Percentiles rank a stretch among this genome's conserved stretches.
phyloP scores from a whole-genome alignment of 352 stramenopile genomes.

The Phytophthora pisi region DNA sequence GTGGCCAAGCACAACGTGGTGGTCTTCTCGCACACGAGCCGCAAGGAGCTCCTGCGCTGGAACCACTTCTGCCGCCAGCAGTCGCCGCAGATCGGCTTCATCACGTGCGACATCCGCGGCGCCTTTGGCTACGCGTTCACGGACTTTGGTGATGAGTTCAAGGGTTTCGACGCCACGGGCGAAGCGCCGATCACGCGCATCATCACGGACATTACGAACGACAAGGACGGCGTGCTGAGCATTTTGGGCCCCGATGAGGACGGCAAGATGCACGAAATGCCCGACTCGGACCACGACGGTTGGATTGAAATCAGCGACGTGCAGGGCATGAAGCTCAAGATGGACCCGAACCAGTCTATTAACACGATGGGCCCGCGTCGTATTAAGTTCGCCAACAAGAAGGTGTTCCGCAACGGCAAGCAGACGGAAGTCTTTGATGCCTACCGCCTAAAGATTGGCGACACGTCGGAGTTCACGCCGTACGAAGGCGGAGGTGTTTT shows the following conservation, averaged over 20 bases:
- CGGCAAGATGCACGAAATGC: conserved; percentile 90
- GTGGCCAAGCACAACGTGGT: conserved; percentile 85
- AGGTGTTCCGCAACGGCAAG: conserved; percentile 87
- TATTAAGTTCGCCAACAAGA: conserved; percentile 87
- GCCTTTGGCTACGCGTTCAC: conserved; percentile 84
- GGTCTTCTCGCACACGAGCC: conserved; percentile 84
- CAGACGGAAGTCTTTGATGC: conserved; percentile 86
- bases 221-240: conserved; percentile 74
- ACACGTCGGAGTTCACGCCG: conserved; percentile 80
- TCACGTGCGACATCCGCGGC: conserved; percentile 78
- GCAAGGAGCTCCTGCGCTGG: conserved; percentile 85
- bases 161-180: conserved; percentile 79
- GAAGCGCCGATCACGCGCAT: conserved; percentile 87
- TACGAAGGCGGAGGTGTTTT: conserved; percentile 84
- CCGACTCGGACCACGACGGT: conserved; percentile 83
- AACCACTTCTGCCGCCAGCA: conserved; percentile 89
- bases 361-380: conserved; percentile 75
- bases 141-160: conserved; percentile 80
- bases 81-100: conserved; percentile 81
- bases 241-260: conserved; percentile 84
- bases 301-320: conserved; percentile 89
- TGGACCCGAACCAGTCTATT: conserved; percentile 71
- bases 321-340: conserved; percentile 71
- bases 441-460: conserved; percentile 83
- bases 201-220: conserved; percentile 88